Conservation (phyloP, 306 rosid genomes). For the Alnus glutinosa region DNA sequence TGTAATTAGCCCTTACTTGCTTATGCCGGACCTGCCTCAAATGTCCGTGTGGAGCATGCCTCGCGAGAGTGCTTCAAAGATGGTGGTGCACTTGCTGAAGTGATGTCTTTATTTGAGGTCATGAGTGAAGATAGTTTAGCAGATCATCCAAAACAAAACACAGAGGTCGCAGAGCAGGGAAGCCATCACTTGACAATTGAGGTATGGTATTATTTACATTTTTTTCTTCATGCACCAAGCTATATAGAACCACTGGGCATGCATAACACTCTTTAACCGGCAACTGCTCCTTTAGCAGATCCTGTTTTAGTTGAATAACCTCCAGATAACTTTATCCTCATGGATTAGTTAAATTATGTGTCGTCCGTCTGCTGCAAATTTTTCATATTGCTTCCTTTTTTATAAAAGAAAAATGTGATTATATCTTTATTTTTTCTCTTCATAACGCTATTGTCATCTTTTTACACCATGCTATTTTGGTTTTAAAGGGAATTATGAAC, state of each 20-base stretch:
- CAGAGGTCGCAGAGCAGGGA: slow-evolving; percentile 38
- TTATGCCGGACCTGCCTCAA: slow-evolving; percentile 92
- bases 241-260: slow-evolving; percentile 15
- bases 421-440: neutral
- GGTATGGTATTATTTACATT: slow-evolving; percentile 40
- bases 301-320: slow-evolving; percentile 10
- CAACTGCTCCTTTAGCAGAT: slow-evolving; percentile 4
- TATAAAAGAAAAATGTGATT: neutral
- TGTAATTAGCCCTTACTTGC: slow-evolving; percentile 62
- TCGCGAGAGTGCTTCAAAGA: slow-evolving; percentile 62
- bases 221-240: slow-evolving; percentile 13
- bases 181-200: slow-evolving; percentile 50
- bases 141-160: slow-evolving; percentile 33
- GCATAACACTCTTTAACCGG: slow-evolving; percentile 14
- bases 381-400: neutral
- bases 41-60: slow-evolving; percentile 74
- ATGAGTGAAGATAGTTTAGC: slow-evolving; percentile 36
- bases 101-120: slow-evolving; percentile 65
- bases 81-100: slow-evolving; percentile 91
- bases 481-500: slow-evolving; percentile 65
- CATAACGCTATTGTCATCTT: slow-evolving; percentile 2
- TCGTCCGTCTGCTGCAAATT: neutral
- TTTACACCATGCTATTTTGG: slow-evolving; percentile 23
- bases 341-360: neutral
- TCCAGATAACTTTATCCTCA: neutral